Base-by-base conservation (phyloP, 73 alveolate species). In the Urostyla sp. region DNA sequence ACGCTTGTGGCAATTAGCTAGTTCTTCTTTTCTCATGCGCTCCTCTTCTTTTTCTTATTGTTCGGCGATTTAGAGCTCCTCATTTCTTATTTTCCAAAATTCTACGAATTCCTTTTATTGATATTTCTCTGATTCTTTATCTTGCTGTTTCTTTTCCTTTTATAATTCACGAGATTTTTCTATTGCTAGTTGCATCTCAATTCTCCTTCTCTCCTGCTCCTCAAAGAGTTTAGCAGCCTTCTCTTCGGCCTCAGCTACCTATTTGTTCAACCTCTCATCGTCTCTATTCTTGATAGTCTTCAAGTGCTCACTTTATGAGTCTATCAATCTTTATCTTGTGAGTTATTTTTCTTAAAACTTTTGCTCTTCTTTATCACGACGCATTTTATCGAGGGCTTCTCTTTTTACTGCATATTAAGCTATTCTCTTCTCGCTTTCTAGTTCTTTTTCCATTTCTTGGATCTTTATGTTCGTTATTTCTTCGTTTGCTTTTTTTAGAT, bases 401-500 rank as follows among this genome's bases (percentile, higher is more conserved):
- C 90, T 95, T 84, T 95, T 92, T n/a, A 67, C 57, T 3, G 97
- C 94, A 55, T 88, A 95, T 37, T 72, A 94, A 75, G 87, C 92
- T 10, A 95, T 88, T 72, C 80, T 92, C 83, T 88, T 94, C 40
- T 93, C 96, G 60, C 93, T 98, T 81, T 88, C 95, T 31, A 74
- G 27, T 61, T 95, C 99, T 52, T 85, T 93, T 52, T 60, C 23
- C 55, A 40, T 60, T 37, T 74, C 38, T 21, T 51, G 57, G 26
- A 72, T 79, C 55, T 87, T 66, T n/a, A 48, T 21, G 30, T 55
- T 75, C 23, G 53, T 52, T 7, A 90, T n/a, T 51, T 74, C 23
- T 36, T 66, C 49, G 72, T 90, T 90, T 0, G 92, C 77, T 40
- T 85, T 84, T 26, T 72, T 67, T 43, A 87, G 80, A 69, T 15